Conservation (phyloP, 768 basidiomycete species). For the Leucosporidium scottii region DNA sequence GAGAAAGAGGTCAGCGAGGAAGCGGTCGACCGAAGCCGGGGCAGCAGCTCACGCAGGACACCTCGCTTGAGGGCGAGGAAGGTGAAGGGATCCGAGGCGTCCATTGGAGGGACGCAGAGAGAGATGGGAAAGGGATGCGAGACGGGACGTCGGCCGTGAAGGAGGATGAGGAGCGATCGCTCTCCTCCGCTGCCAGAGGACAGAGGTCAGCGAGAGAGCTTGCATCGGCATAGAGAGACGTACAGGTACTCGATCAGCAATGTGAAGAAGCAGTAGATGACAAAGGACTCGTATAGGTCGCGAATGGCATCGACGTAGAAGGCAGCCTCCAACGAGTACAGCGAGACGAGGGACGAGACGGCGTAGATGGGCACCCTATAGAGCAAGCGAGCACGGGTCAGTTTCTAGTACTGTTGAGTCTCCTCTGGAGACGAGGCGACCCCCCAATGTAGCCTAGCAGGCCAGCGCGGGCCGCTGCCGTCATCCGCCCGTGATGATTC, state of each 20-base stretch:
- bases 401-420: neutral
- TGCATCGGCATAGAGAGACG: neutral
- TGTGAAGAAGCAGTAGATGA: conserved; percentile 87
- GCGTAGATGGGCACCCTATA: conserved; percentile 69
- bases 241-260: conserved; percentile 67
- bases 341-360: conserved; percentile 78
- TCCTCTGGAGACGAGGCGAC: no score
- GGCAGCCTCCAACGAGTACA: conserved; percentile 88
- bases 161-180: conserved; percentile 78
- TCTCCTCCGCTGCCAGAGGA: conserved; percentile 63
- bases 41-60: conserved; percentile 65
- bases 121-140: conserved; percentile 76
- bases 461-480: no score
- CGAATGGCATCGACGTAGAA: conserved; percentile 92
- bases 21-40: neutral
- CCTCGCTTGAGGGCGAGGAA: conserved; percentile 91
- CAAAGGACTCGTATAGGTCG: conserved; percentile 95
- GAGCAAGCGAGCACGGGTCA: neutral
- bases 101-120: conserved; percentile 75
- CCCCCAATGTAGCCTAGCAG: no score
- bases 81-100: conserved; percentile 89
- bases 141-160: conserved; percentile 86
- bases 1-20: neutral
- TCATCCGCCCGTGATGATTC: no score
- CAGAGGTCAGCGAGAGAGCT: conserved; percentile 32